A percentile compares a stretch with the other conserved stretches of the same genome.
phyloP scores from a whole-genome alignment of 306 rosid genomes.

The Elaeagnus macrophylla region DNA sequence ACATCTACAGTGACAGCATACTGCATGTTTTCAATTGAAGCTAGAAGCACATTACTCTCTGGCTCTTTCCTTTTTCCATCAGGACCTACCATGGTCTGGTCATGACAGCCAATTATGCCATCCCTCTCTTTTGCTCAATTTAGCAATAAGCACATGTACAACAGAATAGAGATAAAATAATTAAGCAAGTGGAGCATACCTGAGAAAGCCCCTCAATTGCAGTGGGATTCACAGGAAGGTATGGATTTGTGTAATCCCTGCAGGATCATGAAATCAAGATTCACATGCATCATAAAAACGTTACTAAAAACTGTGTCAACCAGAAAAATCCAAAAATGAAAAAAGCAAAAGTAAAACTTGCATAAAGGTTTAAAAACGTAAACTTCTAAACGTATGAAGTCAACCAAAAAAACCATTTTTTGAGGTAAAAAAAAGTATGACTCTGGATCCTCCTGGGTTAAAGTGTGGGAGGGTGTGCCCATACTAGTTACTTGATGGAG shows the following conservation, averaged over 20 bases:
- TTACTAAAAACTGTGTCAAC: no score
- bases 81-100: constrained; percentile 70
- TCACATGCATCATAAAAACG: constrained; percentile 1
- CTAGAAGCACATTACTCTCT: constrained; percentile 87
- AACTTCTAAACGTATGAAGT: no score
- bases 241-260: constrained; percentile 93
- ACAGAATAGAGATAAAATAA: constrained; percentile 2
- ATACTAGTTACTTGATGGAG: no score
- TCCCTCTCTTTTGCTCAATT: not conserved
- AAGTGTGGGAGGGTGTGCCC: no score
- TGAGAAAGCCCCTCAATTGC: constrained; percentile 76
- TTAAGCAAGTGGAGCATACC: constrained; percentile 31
- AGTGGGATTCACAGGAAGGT: constrained; percentile 88
- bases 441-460: no score
- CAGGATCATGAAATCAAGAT: constrained; percentile 17
- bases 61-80: constrained; percentile 82
- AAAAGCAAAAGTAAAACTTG: no score
- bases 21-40: constrained; percentile 95
- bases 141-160: not conserved
- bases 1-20: constrained; percentile 93
- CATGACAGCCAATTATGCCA: constrained; percentile 18
- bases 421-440: no score
- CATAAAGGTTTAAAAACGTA: no score
- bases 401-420: no score
- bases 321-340: no score